Percentiles rank a stretch among this genome's conserved stretches.
Conservation (phyloP, 1,284 basidiomycete species). For the Butyriboletus appendiculatus region DNA sequence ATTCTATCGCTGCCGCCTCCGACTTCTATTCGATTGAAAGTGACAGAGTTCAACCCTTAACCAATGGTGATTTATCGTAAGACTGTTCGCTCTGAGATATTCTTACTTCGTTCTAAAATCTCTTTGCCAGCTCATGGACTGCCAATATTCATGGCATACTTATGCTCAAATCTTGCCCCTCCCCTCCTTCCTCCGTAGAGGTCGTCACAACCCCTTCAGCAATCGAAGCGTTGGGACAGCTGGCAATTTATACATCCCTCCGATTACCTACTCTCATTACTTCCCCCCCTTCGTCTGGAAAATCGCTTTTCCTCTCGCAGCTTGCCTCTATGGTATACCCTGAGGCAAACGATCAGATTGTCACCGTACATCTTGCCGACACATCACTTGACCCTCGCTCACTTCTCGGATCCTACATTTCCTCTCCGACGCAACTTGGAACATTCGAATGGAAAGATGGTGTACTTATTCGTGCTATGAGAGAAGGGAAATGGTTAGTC, state of each 20-base stretch:
- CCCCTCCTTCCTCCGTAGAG: slow-evolving; percentile 32
- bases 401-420: slow-evolving; percentile 92
- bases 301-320: slow-evolving; percentile 80
- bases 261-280: slow-evolving; percentile 84
- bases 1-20: slow-evolving; percentile 43
- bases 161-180: slow-evolving; percentile 45
- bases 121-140: slow-evolving; percentile 48
- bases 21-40: slow-evolving; percentile 47
- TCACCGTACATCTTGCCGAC: slow-evolving; percentile 90
- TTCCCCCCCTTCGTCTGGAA: slow-evolving; percentile 89
- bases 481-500: slow-evolving; percentile 92
- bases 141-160: slow-evolving; percentile 67
- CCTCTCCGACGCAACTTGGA: slow-evolving; percentile 84
- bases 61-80: slow-evolving; percentile 54
- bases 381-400: slow-evolving; percentile 95
- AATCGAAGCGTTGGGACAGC: slow-evolving; percentile 54
- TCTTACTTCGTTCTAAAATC: slow-evolving; percentile 1
- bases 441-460: slow-evolving; percentile 98
- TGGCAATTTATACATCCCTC: slow-evolving; percentile 69
- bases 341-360: slow-evolving; percentile 55
- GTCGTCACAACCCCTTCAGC: slow-evolving; percentile 74
- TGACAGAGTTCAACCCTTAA: slow-evolving; percentile 39
- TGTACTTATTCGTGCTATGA: slow-evolving; percentile 88
- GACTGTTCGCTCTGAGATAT: slow-evolving; percentile 15
- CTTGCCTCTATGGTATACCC: slow-evolving; percentile 70